Evolutionary conservation across 495 filamentous ascomycete genomes (phyloP), one percentile per base, ranked within the genome.

Genomic region (Oidiodendron maius): DNA sequence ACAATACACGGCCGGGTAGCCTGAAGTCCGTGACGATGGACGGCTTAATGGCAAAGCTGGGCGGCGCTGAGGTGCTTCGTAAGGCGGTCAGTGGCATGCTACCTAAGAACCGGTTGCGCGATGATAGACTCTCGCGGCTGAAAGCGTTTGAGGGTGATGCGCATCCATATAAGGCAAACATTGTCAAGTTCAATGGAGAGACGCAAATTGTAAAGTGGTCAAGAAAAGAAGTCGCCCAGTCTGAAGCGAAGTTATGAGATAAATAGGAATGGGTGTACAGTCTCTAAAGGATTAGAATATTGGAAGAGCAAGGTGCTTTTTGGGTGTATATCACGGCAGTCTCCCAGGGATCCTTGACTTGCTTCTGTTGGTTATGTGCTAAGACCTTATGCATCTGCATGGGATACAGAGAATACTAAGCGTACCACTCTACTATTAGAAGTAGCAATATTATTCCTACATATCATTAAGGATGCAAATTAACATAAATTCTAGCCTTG

Each of bases 71-170:
- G 80, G 86, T 97, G 44, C 66, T 98, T 65, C 76, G 89, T 53
- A 86, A 86, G 66, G 93, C 93, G 10, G 93, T 98, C 20, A 83
- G 82, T 63, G 93, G 93, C 45, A 98, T 98, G 93, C 66, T 98
- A 70, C 93, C 93, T 40, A 98, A 97, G 84, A 98, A 98, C 69
- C 68, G 89, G 56, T 69, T 98, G 58, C 73, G 90, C 61, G 87
- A 93, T 62, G 82, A 84, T 70, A 66, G 94, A 51, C 66, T 98
- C 71, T 86, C 79, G n/a, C 71, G 93, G 58, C 67, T 98, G 63
- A 97, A 95, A 79, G 90, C 86, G 17, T 98, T 96, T 67, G 93
- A 97, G 69, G 89, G 93, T 17, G 74, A 81, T 30, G 77, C 77
- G 25, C 93, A 97, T 71, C 93, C 94, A 25, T 96, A 95, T 65